Evolutionary conservation across 2,329 filamentous ascomycete genomes (phyloP).

Genomic region (Penicillium olsonii): DNA sequence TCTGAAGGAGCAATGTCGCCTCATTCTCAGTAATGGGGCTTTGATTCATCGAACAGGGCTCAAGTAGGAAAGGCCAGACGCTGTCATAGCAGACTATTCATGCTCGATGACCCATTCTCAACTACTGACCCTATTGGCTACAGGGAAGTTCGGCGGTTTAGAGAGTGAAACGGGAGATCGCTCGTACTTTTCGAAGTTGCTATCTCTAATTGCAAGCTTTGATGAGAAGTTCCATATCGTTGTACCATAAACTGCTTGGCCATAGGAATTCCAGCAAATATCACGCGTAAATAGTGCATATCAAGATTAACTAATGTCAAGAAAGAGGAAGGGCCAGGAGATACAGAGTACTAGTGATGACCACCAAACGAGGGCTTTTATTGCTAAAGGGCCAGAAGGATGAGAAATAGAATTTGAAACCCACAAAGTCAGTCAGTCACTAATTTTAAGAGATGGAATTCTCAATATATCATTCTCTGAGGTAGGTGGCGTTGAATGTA

Average conservation of each 20-base stretch:
- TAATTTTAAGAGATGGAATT: no score
- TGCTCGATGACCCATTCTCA: constrained; percentile 1
- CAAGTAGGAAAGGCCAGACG: neutral
- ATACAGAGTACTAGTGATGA: no score
- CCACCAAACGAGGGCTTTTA: no score
- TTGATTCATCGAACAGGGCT: constrained; percentile 13
- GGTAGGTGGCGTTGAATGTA: no score
- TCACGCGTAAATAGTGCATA: no score
- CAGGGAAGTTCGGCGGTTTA: neutral
- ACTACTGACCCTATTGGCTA: neutral
- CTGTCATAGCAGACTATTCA: neutral
- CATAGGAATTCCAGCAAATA: no score
- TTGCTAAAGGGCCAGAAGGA: no score
- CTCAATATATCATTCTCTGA: no score
- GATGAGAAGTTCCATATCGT: neutral
- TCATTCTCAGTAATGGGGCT: constrained; percentile 25
- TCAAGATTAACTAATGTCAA: no score
- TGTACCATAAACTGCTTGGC: neutral
- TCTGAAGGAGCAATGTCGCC: constrained; percentile 13
- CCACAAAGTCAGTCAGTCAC: no score
- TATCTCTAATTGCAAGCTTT: constrained; percentile 1
- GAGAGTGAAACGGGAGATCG: neutral
- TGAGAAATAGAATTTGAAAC: no score
- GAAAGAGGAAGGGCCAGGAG: no score
- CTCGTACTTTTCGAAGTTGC: neutral